Evolutionary conservation across 345 rosid species (phyloP), one percentile per base, ranked within the genome.

Genomic region (Excoecaria cochinchinensis): DNA sequence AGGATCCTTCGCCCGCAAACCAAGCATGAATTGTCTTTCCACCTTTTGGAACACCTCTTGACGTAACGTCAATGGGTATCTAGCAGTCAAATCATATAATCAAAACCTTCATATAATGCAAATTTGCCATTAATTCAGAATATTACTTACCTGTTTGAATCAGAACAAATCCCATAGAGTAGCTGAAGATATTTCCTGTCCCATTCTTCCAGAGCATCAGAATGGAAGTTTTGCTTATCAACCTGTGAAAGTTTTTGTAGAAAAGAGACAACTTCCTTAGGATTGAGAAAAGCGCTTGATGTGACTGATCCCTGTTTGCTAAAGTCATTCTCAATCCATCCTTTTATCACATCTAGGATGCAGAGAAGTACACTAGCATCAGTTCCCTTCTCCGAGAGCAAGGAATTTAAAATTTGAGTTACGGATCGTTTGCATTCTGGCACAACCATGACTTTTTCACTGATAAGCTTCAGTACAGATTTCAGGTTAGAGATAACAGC

Each of bases 1-100:
- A 77, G 98, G 98, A 88, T 95, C 92, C 84, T 82, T 91, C 67
- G 99, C 98, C 73, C 97, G 88, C 75, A 95, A 87, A 78, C 99
- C 99, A 81, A 91, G 91, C 99, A 95, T 93, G 78, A 80, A 95
- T 81, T 95, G 99, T 67, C 98, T 87, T 84, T 95, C 99, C 75
- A 93, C 99, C 91, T 90, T 95, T 87, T 77, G 90, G 81, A 91
- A 95, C 79, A 93, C 93, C 83, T 95, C 99, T 85, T 91, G 98
- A 55, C 95, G 94, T 71, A 95, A 79, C 61, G 86, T 51, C 53
- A 84, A 69, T 22, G 89, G 85, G 82, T 84, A 90, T 81, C 99
- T 95, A 86, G 50, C 76, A 81, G 79, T 72, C 31, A 79, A 77
- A 78, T 36, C 69, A 78, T 22, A 74, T 67, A 14, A 74, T 38